Evolutionary conservation across 345 rosid genomes (phyloP), one percentile per base, ranked within the genome.

Genomic region (Linum trigynum): DNA sequence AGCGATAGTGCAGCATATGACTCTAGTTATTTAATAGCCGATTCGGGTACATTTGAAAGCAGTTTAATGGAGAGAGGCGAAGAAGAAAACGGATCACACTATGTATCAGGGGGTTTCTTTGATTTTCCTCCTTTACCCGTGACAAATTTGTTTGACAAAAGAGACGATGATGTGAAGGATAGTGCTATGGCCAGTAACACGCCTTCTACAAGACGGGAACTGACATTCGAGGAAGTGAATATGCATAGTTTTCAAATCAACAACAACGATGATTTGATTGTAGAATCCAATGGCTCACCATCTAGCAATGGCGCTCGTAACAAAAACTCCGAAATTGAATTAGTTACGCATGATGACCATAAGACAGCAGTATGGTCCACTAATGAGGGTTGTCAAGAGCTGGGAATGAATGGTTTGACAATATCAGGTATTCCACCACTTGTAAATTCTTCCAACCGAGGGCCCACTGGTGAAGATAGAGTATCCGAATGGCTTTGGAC

Each of bases 401-500:
- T 82, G 65, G 71, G 81, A 68, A 70, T 74, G 35, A 61, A 79
- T 74, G 74, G 77, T 57, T 75, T 88, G 79, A 84, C 87, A 76
- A 81, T 84, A 76, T 75, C 90, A 65, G 85, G 83, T 85, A 81
- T 64, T 63, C 83, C 82, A 68, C 73, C 91, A 23, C 77, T 81
- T 66, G 69, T 71, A 66, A 81, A 82, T 68, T 74, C 78, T 42
- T 74, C 85, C 50, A 72, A 45, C 14, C 79, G 72, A 69, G 80
- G 72, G 69, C 59, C 76, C 45, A 79, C 70, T 61, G 75, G 72
- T 55, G 86, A 84, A 61, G 87, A 79, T 58, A 77, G 85, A 73
- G 82, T 85, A 60, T 82, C 96, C 70, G 98, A 91, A 75, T 91
- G 98, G 96, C 96, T 84, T 72, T 88, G 96, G 98, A 91, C 94